Evolutionary conservation across 2,329 filamentous ascomycete species (phyloP).

Genomic region (Ceratocystis harringtonii): DNA sequence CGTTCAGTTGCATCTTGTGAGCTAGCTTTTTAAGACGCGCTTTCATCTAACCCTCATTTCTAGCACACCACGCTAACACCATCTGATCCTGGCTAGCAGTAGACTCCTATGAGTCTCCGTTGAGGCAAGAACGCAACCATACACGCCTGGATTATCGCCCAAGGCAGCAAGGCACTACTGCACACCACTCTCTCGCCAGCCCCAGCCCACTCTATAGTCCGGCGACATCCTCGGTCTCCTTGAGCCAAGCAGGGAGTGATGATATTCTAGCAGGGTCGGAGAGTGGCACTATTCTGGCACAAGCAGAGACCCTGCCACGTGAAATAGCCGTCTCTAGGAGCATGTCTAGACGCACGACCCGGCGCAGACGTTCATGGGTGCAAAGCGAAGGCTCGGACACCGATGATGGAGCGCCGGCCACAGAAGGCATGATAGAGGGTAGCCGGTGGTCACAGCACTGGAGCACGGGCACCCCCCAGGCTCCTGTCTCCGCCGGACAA

Average conservation of each 20-base stretch:
- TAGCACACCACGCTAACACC: neutral
- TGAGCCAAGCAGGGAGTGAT: neutral
- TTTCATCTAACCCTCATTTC: neutral
- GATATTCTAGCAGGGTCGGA: neutral
- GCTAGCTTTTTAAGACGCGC: neutral
- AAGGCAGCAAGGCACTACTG: neutral
- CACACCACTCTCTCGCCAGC: neutral
- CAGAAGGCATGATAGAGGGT: too few species aligned
- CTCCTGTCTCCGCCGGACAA: neutral
- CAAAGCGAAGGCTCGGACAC: neutral
- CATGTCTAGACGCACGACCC: neutral
- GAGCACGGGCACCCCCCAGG: neutral
- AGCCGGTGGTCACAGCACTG: neutral
- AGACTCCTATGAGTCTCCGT: neutral
- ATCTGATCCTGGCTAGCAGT: neutral
- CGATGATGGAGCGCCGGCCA: neutral
- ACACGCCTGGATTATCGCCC: neutral
- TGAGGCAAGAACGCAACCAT: too few species aligned
- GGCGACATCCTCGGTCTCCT: neutral
- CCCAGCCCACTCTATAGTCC: neutral
- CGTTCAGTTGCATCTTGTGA: neutral
- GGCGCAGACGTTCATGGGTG: too few species aligned
- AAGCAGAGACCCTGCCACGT: neutral
- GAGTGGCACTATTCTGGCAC: neutral
- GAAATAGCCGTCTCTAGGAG: neutral